Conservation (phyloP, 2,329 filamentous ascomycete genomes). For the Aspergillus jensenii region DNA sequence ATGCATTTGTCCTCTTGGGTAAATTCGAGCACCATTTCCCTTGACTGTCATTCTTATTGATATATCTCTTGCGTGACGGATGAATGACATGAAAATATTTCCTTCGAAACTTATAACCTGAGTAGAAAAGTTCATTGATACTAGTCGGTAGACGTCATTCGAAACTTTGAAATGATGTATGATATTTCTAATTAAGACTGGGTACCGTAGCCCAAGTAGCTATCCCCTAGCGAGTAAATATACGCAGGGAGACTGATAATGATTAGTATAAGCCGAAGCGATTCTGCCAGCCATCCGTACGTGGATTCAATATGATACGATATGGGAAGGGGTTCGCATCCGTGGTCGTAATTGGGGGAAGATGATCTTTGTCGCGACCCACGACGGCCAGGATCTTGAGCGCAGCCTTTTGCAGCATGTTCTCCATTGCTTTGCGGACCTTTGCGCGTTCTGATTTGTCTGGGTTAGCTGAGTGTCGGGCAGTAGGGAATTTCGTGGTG, state of each 20-base stretch:
- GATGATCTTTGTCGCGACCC: conserved; percentile 90
- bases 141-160: neutral
- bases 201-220: conserved; percentile 16
- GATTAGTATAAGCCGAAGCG: conserved; percentile 72
- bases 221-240: neutral
- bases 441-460: conserved; percentile 73
- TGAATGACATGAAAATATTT: neutral
- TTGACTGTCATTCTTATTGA: neutral
- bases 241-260: neutral
- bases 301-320: conserved; percentile 84
- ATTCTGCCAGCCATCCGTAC: conserved; percentile 74
- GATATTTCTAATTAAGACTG: conserved; percentile 2
- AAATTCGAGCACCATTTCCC: conserved; percentile 18
- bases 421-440: conserved; percentile 86
- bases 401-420: conserved; percentile 79
- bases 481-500: neutral
- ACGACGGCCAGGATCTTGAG: conserved; percentile 88
- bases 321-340: conserved; percentile 94
- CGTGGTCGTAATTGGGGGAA: conserved; percentile 91
- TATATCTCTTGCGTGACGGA: neutral
- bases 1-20: conserved; percentile 23
- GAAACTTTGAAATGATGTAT: neutral
- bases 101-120: neutral
- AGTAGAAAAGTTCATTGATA: neutral
- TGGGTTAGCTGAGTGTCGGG: neutral